These are phyloP conservation scores for Teunomyces atbi DNA, from an alignment of 805 yeast species.

Conservation along the genomic window DNA sequence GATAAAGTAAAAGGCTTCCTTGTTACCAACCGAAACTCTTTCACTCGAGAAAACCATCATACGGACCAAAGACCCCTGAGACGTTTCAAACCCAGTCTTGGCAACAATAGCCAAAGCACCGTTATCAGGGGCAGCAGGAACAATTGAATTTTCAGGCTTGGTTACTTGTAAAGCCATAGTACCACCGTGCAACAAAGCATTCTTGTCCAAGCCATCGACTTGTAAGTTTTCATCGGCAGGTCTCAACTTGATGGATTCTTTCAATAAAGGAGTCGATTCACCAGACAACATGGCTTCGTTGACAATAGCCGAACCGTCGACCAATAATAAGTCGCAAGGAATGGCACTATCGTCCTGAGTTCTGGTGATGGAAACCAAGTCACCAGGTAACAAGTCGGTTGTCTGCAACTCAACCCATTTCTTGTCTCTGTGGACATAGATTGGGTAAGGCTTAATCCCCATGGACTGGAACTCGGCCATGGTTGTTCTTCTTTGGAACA, in stretches of 20 bases:
- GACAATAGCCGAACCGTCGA: constrained; percentile 91
- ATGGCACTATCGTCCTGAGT: constrained; percentile 88
- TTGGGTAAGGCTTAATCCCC: constrained; percentile 90
- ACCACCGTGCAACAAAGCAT: constrained; percentile 90
- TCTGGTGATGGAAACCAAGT: constrained; percentile 81
- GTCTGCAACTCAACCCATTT: constrained; percentile 72
- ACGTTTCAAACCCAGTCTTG: constrained; percentile 97
- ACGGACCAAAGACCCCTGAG: constrained; percentile 96
- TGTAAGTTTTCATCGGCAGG: constrained; percentile 67
- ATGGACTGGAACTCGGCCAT: constrained; percentile 94
- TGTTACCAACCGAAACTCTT: constrained; percentile 93
- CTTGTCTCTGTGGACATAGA: constrained; percentile 67
- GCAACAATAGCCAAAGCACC: constrained; percentile 91
- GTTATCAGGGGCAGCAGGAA: constrained; percentile 76
- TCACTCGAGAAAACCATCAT: constrained; percentile 97
- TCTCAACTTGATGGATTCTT: constrained; percentile 85
- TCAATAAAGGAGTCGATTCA: constrained; percentile 94
- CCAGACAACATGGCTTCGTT: constrained; percentile 99
- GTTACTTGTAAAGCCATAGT: constrained; percentile 93
- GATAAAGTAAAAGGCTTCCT: constrained; percentile 90
- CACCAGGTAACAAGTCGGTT: constrained; percentile 84
- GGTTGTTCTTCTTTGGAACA: constrained; percentile 91
- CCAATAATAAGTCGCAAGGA: constrained; percentile 86
- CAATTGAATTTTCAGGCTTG: constrained; percentile 49
- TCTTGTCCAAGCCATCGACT: constrained; percentile 82